Evolutionary conservation across 148 eudicot species (phyloP).

Genomic region (Rhododendron williamsianum): DNA sequence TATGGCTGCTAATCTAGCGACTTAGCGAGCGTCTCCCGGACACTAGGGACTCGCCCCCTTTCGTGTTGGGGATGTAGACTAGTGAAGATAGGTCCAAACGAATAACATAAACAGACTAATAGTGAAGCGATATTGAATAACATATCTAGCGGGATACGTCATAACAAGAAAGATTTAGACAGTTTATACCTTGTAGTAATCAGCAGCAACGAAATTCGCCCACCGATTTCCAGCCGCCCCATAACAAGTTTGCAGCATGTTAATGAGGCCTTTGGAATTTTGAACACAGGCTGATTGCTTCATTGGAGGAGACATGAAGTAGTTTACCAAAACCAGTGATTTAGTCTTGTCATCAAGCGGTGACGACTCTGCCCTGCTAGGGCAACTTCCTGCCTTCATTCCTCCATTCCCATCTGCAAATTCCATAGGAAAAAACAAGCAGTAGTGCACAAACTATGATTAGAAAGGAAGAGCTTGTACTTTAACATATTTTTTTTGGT

Average conservation of each 20-base stretch:
- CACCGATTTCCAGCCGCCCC: slow-evolving; percentile 54
- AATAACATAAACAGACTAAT: not conserved
- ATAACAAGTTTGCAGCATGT: slow-evolving; percentile 56
- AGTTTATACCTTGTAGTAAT: slow-evolving; percentile 59
- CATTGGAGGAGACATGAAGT: slow-evolving; percentile 39
- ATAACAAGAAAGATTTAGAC: not conserved
- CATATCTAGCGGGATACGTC: not conserved
- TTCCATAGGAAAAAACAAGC: not conserved
- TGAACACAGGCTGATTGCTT: slow-evolving; percentile 45
- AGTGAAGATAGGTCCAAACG: not conserved
- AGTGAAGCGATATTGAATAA: not conserved
- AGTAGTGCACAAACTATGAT: not conserved
- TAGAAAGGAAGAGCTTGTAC: not conserved
- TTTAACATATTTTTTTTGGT: not conserved
- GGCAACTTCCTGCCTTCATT: slow-evolving; percentile 51
- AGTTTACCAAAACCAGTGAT: slow-evolving; percentile 63
- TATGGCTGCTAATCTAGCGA: no score
- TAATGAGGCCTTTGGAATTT: slow-evolving; percentile 38
- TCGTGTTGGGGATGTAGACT: no score
- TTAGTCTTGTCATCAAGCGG: slow-evolving; percentile 41
- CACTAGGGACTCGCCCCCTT: no score
- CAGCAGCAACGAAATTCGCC: slow-evolving; percentile 79
- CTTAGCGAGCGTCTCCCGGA: no score
- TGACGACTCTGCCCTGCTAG: slow-evolving; percentile 56
- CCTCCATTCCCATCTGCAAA: slow-evolving; percentile 66